These are phyloP conservation scores for Gonium pectorale DNA, from an alignment of 139 green algal genomes.

Conservation along the genomic window DNA sequence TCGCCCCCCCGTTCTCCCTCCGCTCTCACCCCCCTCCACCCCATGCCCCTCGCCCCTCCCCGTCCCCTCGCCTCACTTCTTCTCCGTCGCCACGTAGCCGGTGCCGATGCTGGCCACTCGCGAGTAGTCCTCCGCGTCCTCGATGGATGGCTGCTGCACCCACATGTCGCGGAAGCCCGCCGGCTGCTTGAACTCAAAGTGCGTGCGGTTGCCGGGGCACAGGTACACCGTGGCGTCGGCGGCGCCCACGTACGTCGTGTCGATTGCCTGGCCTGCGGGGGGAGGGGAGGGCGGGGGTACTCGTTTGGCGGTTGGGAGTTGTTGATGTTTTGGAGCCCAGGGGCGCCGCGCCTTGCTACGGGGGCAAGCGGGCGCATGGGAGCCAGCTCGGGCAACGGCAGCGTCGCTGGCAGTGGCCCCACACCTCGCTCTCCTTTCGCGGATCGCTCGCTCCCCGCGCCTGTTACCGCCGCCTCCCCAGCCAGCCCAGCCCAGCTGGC, in stretches of 20 bases:
- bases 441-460: too few species aligned
- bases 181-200: slow-evolving; percentile 51
- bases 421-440: too few species aligned
- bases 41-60: neutral
- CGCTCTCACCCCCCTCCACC: neutral
- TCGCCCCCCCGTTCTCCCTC: too few species aligned
- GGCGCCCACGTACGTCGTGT: slow-evolving; percentile 39
- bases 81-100: slow-evolving; percentile 41
- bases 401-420: too few species aligned
- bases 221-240: slow-evolving; percentile 46
- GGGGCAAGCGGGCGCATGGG: too few species aligned
- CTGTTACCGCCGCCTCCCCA: too few species aligned
- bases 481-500: too few species aligned
- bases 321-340: too few species aligned
- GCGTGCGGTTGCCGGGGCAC: slow-evolving; percentile 57
- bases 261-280: slow-evolving; percentile 15
- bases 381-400: too few species aligned
- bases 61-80: slow-evolving; percentile 48
- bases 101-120: slow-evolving; percentile 45
- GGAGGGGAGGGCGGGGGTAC: too few species aligned
- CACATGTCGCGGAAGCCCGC: slow-evolving; percentile 44
- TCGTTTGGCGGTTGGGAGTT: neutral
- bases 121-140: neutral
- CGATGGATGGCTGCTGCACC: slow-evolving; percentile 39
- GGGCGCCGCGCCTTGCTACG: too few species aligned